Evolutionary conservation across 2,329 filamentous ascomycete genomes (phyloP).

Genomic region (Colletotrichum musae): DNA sequence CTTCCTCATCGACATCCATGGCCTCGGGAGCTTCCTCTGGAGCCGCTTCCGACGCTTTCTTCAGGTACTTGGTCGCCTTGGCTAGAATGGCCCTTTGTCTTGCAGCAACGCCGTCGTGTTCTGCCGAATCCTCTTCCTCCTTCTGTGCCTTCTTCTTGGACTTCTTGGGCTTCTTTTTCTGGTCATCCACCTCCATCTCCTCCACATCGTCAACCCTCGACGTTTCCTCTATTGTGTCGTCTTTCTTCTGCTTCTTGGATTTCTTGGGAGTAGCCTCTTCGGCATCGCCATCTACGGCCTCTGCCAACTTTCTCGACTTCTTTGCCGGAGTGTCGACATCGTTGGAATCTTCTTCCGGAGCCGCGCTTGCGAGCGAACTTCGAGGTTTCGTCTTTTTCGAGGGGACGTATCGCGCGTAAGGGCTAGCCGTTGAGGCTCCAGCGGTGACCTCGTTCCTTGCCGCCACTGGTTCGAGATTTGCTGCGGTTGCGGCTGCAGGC

Average conservation of each 20-base stretch:
- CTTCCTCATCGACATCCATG: slow-evolving; percentile 46
- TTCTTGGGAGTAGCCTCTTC: slow-evolving; percentile 43
- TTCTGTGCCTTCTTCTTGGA: slow-evolving; percentile 43
- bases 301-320: slow-evolving; percentile 50
- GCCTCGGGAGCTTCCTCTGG: slow-evolving; percentile 51
- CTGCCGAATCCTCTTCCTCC: slow-evolving; percentile 42
- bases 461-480: slow-evolving; percentile 3
- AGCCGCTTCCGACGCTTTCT: slow-evolving; percentile 59
- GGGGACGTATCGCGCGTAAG: slow-evolving; percentile 41
- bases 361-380: slow-evolving; percentile 4
- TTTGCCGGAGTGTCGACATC: slow-evolving; percentile 44
- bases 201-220: neutral
- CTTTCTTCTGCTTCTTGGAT: slow-evolving; percentile 51
- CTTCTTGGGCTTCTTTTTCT: neutral
- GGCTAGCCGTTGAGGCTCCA: slow-evolving; percentile 19
- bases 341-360: slow-evolving; percentile 2
- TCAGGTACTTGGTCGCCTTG: slow-evolving; percentile 69
- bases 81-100: slow-evolving; percentile 68
- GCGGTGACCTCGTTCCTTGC: neutral
- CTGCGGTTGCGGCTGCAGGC: slow-evolving; percentile 20
- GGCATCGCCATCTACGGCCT: slow-evolving; percentile 20
- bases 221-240: slow-evolving; percentile 37
- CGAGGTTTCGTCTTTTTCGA: slow-evolving; percentile 41
- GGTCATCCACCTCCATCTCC: neutral
- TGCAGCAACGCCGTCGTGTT: slow-evolving; percentile 49